Conservation (phyloP, 1,284 basidiomycete genomes). For the Volvariella surrecta region DNA sequence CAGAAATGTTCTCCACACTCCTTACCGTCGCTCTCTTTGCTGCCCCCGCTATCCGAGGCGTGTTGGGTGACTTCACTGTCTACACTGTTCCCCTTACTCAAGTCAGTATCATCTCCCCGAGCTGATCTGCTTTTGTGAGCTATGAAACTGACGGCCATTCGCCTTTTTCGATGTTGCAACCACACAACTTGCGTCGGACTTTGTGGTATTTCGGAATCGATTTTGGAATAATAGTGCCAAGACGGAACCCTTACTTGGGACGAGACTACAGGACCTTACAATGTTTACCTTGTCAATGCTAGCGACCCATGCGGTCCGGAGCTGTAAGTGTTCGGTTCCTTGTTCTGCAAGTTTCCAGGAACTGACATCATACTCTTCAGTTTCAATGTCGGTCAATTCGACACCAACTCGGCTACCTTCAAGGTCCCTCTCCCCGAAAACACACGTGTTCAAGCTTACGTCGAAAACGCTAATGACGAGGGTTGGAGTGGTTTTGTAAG, state of each 20-base stretch:
- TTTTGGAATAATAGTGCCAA: conserved; percentile 38
- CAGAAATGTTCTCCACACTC: conserved; percentile 72
- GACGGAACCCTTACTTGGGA: conserved; percentile 45
- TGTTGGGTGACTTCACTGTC: conserved; percentile 38
- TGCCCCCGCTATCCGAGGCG: conserved; percentile 41
- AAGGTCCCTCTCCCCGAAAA: conserved; percentile 39
- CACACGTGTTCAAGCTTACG: conserved; percentile 40
- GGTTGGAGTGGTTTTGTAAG: conserved; percentile 57
- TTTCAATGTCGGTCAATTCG: conserved; percentile 50
- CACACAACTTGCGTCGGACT: too few species aligned
- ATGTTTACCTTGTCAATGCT: conserved; percentile 45
- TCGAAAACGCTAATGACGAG: conserved; percentile 41
- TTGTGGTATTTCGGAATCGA: not conserved
- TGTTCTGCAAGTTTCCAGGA: not conserved
- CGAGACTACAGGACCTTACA: conserved; percentile 40
- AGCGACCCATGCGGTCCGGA: conserved; percentile 47
- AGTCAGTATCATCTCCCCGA: too few species aligned
- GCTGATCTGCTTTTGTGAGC: conserved; percentile 4
- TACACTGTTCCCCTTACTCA: conserved; percentile 42
- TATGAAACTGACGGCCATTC: too few species aligned
- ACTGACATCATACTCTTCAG: conserved; percentile 16
- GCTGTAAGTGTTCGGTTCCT: conserved; percentile 37
- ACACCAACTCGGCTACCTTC: conserved; percentile 35
- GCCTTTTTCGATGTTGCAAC: too few species aligned
- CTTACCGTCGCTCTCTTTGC: conserved; percentile 61